phyloP scores from a whole-genome alignment of 257 asterid species.

The Anisodus tanguticus region DNA sequence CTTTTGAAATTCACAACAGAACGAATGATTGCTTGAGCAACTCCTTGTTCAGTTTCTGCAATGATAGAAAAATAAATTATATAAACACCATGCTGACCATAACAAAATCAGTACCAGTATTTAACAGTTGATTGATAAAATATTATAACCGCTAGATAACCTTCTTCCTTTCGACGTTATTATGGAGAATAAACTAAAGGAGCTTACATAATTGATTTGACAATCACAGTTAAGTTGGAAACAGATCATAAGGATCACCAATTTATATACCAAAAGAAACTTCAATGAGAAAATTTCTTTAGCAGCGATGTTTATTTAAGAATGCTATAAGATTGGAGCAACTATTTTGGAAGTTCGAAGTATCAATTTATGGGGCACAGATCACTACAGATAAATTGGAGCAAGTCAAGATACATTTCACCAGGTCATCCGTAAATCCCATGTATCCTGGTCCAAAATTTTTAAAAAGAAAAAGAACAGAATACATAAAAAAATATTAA shows the following conservation, averaged over 20 bases:
- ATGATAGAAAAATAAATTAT: not conserved
- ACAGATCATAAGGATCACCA: not conserved
- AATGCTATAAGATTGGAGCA: not conserved
- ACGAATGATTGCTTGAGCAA: conserved; percentile 58
- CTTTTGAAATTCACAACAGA: conserved; percentile 54
- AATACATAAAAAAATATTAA: not conserved
- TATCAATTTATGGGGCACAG: not conserved
- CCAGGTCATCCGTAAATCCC: not conserved
- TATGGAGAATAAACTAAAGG: not conserved
- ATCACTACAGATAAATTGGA: not conserved
- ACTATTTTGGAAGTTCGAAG: conserved; percentile 9
- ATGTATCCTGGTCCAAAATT: not conserved
- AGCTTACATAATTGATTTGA: not conserved
- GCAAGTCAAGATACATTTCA: conserved; percentile 16
- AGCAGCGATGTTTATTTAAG: not conserved
- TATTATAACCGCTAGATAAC: not conserved
- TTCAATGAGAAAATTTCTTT: not conserved
- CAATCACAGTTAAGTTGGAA: not conserved
- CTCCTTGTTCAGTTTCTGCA: conserved; percentile 62
- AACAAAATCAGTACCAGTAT: not conserved
- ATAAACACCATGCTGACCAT: not conserved
- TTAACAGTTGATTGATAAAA: not conserved
- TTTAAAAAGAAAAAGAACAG: not conserved
- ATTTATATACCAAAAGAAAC: not conserved
- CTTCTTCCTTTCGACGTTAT: not conserved